Conservation (phyloP, 106 monocot genomes). For the Dactylorhiza incarnata region DNA sequence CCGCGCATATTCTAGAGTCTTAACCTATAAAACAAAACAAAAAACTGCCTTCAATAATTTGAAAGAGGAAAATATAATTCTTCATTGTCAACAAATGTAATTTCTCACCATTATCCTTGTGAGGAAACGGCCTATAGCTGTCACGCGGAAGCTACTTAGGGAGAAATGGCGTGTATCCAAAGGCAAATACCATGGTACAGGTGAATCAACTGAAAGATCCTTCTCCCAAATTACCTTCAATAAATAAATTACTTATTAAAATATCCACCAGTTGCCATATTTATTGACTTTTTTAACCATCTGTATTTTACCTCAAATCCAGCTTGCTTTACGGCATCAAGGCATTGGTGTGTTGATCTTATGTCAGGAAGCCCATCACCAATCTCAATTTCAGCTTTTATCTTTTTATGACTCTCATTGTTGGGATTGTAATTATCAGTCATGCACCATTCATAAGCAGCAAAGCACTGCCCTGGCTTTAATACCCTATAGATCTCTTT, state of each 20-base stretch:
- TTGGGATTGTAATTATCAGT: slow-evolving; percentile 70
- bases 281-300: background rate
- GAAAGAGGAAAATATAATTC: background rate
- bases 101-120: slow-evolving; percentile 65
- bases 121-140: slow-evolving; percentile 61
- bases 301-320: slow-evolving; percentile 71
- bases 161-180: slow-evolving; percentile 71
- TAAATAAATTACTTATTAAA: background rate
- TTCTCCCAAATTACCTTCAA: slow-evolving; percentile 73
- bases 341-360: slow-evolving; percentile 60
- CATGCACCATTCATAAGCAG: slow-evolving; percentile 97
- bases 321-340: slow-evolving; percentile 79
- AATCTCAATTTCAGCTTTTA: slow-evolving; percentile 90
- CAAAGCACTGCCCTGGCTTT: slow-evolving; percentile 93
- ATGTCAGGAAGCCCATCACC: slow-evolving; percentile 92
- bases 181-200: slow-evolving; percentile 84
- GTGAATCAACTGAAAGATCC: slow-evolving; percentile 85
- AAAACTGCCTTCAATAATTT: background rate
- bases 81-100: background rate
- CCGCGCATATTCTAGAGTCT: slow-evolving; percentile 52
- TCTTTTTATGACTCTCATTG: slow-evolving; percentile 65
- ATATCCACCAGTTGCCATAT: background rate
- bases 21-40: slow-evolving; percentile 49
- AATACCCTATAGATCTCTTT: slow-evolving; percentile 85
- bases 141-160: slow-evolving; percentile 78